A percentile compares a stretch with the other conserved stretches of the same genome.
phyloP scores from a whole-genome alignment of 208 protist genomes.

The Trypanosoma mega region DNA sequence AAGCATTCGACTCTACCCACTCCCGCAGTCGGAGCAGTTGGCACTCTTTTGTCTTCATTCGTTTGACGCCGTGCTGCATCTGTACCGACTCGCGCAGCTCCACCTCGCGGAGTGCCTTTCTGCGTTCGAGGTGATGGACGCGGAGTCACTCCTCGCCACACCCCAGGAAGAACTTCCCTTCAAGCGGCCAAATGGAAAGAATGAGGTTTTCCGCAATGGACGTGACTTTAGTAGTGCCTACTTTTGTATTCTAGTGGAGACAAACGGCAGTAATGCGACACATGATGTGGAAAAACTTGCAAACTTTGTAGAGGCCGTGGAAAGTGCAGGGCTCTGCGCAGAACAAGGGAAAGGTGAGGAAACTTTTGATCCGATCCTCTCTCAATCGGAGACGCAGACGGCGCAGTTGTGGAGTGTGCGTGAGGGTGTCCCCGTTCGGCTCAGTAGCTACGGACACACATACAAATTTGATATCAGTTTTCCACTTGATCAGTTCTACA shows the following conservation, averaged over 20 bases:
- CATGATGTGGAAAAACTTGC: constrained; percentile 89
- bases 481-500: constrained; percentile 76
- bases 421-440: constrained; percentile 65
- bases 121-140: constrained; percentile 95
- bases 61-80: constrained; percentile 71
- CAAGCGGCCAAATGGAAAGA: constrained; percentile 35
- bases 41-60: constrained; percentile 71
- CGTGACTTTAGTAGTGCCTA: constrained; percentile 49
- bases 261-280: constrained; percentile 83
- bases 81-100: constrained; percentile 76
- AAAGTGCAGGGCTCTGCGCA: constrained; percentile 34
- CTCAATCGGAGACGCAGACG: constrained; percentile 55
- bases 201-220: constrained; percentile 37
- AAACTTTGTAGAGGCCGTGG: constrained; percentile 47
- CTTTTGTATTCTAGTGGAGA: constrained; percentile 94
- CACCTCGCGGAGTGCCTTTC: constrained; percentile 92
- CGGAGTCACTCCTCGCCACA: constrained; percentile 63
- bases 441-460: constrained; percentile 48
- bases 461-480: constrained; percentile 88
- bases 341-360: constrained; percentile 34
- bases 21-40: constrained; percentile 76
- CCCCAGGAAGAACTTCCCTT: constrained; percentile 45
- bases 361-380: constrained; percentile 53
- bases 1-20: constrained; percentile 46
- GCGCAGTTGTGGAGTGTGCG: constrained; percentile 66